phyloP scores from a whole-genome alignment of 306 rosid genomes.

The Cyamopsis tetragonoloba region DNA sequence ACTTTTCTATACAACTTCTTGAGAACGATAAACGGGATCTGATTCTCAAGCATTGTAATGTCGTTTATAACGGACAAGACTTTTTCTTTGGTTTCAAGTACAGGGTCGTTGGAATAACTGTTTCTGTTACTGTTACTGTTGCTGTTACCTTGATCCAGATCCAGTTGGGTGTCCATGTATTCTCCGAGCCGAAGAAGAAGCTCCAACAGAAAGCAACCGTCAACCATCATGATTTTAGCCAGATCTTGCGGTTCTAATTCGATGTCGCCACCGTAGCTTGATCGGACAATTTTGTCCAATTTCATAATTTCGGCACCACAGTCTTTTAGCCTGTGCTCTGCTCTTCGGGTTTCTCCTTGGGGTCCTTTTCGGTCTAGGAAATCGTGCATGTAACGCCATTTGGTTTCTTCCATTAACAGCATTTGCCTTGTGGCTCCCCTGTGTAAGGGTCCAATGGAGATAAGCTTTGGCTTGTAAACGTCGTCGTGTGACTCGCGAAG shows the following conservation, averaged over 20 bases:
- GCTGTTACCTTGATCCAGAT: no score
- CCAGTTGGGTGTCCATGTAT: no score
- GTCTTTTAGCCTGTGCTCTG: no score
- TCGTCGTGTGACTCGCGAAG: neutral
- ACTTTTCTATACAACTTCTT: slow-evolving; percentile 2
- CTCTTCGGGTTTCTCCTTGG: neutral
- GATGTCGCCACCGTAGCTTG: slow-evolving; percentile 18
- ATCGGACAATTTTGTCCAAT: neutral
- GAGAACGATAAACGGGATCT: slow-evolving; percentile 31
- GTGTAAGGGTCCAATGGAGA: slow-evolving; percentile 20
- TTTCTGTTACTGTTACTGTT: no score
- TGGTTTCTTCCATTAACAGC: neutral
- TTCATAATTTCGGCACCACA: neutral
- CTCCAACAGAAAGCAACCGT: slow-evolving; percentile 42
- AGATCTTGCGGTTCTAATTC: slow-evolving; percentile 8
- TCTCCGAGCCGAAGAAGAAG: slow-evolving; percentile 20
- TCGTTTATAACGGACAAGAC: slow-evolving; percentile 10
- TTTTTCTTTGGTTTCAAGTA: neutral
- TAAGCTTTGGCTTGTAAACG: neutral
- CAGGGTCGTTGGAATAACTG: neutral
- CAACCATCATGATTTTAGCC: slow-evolving; percentile 31
- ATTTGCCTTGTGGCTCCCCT: neutral
- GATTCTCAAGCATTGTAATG: slow-evolving; percentile 31
- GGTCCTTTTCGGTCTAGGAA: neutral
- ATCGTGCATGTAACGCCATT: neutral